These are phyloP conservation scores for Orbilia brochopaga DNA, from an alignment of 2,329 filamentous ascomycete genomes.

Conservation along the genomic window DNA sequence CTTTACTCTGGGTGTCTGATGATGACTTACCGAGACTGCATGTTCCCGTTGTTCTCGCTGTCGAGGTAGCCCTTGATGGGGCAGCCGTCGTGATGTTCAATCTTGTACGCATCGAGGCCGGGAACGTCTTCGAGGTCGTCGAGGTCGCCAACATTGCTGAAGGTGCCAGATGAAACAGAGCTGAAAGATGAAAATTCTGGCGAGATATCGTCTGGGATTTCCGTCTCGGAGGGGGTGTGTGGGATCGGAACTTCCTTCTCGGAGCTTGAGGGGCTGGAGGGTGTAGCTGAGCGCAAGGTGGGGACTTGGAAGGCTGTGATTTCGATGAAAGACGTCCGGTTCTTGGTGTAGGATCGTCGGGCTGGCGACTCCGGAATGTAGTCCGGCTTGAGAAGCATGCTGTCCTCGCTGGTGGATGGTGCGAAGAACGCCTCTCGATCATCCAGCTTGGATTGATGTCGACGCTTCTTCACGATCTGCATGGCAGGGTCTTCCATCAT, in stretches of 20 bases:
- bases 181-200: slow-evolving; percentile 50
- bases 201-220: slow-evolving; percentile 43
- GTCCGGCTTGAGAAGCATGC: slow-evolving; percentile 32
- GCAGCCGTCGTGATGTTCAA: slow-evolving; percentile 43
- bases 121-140: slow-evolving; percentile 38
- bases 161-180: slow-evolving; percentile 47
- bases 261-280: slow-evolving; percentile 24
- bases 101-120: slow-evolving; percentile 38
- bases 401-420: slow-evolving; percentile 17
- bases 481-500: slow-evolving; percentile 49
- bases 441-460: slow-evolving; percentile 47
- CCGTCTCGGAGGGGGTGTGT: slow-evolving; percentile 42
- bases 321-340: slow-evolving; percentile 43
- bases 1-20: background rate
- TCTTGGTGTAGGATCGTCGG: slow-evolving; percentile 40
- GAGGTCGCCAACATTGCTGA: slow-evolving; percentile 46
- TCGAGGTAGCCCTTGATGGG: slow-evolving; percentile 46
- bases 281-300: slow-evolving; percentile 29
- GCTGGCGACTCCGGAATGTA: slow-evolving; percentile 31
- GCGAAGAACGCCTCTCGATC: slow-evolving; percentile 37
- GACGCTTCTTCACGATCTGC: slow-evolving; percentile 47
- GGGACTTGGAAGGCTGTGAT: slow-evolving; percentile 49
- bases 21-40: slow-evolving; percentile 23
- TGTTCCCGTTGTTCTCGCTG: slow-evolving; percentile 18
- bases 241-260: slow-evolving; percentile 46